phyloP scores from a whole-genome alignment of 2,329 filamentous ascomycete species.

The Drechslerella dactyloides region DNA sequence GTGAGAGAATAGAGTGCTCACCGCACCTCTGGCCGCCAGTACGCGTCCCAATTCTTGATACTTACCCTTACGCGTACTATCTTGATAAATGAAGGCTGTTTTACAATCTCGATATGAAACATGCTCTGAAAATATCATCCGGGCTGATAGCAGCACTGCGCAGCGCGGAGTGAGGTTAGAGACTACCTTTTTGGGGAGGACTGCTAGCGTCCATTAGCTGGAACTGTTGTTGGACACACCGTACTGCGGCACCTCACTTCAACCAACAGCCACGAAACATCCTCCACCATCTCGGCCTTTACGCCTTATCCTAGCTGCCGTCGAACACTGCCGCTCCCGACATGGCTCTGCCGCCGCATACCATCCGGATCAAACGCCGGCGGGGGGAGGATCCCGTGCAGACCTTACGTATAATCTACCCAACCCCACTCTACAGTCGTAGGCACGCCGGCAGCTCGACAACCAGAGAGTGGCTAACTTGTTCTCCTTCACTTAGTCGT shows the following conservation, averaged over 20 bases:
- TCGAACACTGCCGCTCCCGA: not conserved
- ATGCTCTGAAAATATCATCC: too few species aligned
- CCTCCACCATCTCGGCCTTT: not conserved
- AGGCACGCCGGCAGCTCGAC: not conserved
- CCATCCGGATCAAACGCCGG: slow-evolving; percentile 54
- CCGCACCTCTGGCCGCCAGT: too few species aligned
- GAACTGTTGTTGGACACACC: not conserved
- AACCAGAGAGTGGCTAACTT: slow-evolving; percentile 18
- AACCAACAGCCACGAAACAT: slow-evolving; percentile 11
- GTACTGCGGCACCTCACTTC: not conserved
- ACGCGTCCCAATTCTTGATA: too few species aligned
- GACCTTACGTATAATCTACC: slow-evolving; percentile 51
- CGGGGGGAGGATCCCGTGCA: slow-evolving; percentile 54
- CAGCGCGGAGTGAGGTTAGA: not conserved
- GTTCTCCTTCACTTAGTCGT: slow-evolving; percentile 24
- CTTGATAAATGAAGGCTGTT: too few species aligned
- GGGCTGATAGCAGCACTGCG: not conserved
- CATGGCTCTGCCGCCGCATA: slow-evolving; percentile 55
- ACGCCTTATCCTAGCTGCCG: not conserved
- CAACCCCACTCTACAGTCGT: slow-evolving; percentile 8
- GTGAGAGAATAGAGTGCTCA: too few species aligned
- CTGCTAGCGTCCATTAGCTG: not conserved
- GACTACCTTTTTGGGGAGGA: not conserved
- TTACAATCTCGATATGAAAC: slow-evolving; percentile 3
- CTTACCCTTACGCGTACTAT: too few species aligned